Base-by-base conservation (phyloP, 805 yeast genomes). In the Wickerhamiella domercqiae region DNA sequence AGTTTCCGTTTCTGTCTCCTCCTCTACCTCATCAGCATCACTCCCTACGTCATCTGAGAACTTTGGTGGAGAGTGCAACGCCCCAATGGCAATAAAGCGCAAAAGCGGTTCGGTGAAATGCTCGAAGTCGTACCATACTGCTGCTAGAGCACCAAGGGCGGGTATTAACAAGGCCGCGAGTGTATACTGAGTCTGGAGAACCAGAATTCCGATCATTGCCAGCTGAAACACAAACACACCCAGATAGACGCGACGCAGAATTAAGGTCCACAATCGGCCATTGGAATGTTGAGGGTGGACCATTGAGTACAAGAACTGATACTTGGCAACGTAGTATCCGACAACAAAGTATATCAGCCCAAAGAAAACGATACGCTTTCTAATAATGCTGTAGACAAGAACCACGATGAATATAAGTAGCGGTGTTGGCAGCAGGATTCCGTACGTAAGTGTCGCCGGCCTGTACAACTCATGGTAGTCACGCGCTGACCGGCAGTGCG, bases 231-330 rank as follows among this genome's bases (percentile, higher is more conserved):
- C 63, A 24, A 80, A 57, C 19, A 87, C 59, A 0, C 97, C 97
- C 40, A 83, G 53, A 39, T 80, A 72, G 1, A 86, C 73, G 47
- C 98, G 67, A 48, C 94, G 67, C 51, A 80, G 78, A 2, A 87
- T 75, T 35, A 84, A 63, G 0, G 95, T 94, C 97, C 96, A 87
- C 1, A 87, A 93, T 53, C 79, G 80, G 1, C 97, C 98, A 0
- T 95, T 90, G 0, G 95, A 84, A 59, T 90, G 97, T 28, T 93
- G 95, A 7, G 93, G 86, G 56, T 90, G 97, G 22, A 83, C 84
- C 62, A 90, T 78, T 0, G 94, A 78, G 55, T 82, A 87, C 46
- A 90, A 63, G 42, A 87, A 63, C 57, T 84, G 95, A 55, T 86
- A 87, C 59, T 87, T 87, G 67, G 75, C 83, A 6, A 86, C 94